phyloP scores from a whole-genome alignment of 805 yeast genomes.

The Suhomyces faveliae region DNA sequence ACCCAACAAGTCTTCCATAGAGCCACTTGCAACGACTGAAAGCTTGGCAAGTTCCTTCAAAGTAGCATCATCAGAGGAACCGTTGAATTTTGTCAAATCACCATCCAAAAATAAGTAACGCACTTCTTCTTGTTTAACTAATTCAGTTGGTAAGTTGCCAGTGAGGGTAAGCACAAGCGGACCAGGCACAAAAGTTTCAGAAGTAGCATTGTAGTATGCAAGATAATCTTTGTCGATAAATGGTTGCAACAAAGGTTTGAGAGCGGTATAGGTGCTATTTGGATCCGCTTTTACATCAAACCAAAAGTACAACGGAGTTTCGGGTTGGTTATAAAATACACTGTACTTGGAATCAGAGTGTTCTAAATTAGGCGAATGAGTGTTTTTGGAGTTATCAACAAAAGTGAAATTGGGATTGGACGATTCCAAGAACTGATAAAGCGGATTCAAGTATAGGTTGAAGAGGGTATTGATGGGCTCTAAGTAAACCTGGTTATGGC shows the following conservation, averaged over 20 bases:
- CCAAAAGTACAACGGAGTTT: constrained; percentile 56
- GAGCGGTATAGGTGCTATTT: constrained; percentile 42
- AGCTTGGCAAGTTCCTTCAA: constrained; percentile 20
- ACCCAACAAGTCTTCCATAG: constrained; percentile 35
- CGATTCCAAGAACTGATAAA: constrained; percentile 46
- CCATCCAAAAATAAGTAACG: constrained; percentile 54
- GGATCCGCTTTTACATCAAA: constrained; percentile 64
- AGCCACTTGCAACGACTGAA: constrained; percentile 44
- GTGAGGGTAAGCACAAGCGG: constrained; percentile 66
- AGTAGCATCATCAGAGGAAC: constrained; percentile 18
- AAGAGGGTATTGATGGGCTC: constrained; percentile 46
- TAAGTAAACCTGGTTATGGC: constrained; percentile 55
- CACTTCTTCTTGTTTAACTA: constrained; percentile 20
- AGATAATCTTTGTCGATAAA: constrained; percentile 50
- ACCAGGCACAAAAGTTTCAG: constrained; percentile 38
- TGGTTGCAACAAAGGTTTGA: constrained; percentile 46
- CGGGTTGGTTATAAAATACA: constrained; percentile 43
- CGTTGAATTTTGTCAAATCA: constrained; percentile 37
- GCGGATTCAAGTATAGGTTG: constrained; percentile 52
- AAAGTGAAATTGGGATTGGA: constrained; percentile 38
- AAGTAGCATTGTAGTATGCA: constrained; percentile 43
- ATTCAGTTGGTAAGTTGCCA: constrained; percentile 57
- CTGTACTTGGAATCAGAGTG: constrained; percentile 24
- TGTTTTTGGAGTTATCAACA: not conserved
- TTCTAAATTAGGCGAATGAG: constrained; percentile 9